Evolutionary conservation across 345 rosid species (phyloP), one percentile per base, ranked within the genome.

Genomic region (Atalantia buxifolia): DNA sequence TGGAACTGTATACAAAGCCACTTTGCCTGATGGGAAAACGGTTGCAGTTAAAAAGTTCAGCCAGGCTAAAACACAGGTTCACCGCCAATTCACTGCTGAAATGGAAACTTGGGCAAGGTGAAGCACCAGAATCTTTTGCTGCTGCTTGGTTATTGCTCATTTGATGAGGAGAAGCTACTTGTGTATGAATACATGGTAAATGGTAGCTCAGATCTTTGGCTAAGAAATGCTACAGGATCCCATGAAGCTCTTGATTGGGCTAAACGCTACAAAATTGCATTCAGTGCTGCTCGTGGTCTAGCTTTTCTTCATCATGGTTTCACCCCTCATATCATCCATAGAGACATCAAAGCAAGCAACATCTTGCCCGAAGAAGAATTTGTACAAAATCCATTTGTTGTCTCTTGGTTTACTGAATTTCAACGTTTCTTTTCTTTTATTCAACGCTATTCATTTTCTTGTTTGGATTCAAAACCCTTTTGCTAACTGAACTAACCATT

Each of bases 31-130:
- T 71, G 92, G 92, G 6, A 90, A 84, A 76, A 88, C 78, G 14
- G 98, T 96, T n/a, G 98, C 99, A 7, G 92, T 96, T 3, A 96
- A 96, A 91, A 94, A 96, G 89, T 87, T 96, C 63, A 96, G 92
- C 69, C 88, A 88, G 71, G 92, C 95, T 6, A 90, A 91, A 79
- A 88, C 95, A 6, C 98, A 96, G 66, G 99, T 98, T 8, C 82
- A 90, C 81, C 81, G 98, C 92, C 93, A 98, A 45, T 45, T 45
- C 18, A 12, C 18, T 45, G 0, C 50, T 12, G 50, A 45, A 45
- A 45, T 13, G 18, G 98, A 96, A 83, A 96, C 98, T 57, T 96
- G 72, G 99, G 98, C 42, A 94, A 96, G 87, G 97, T 96, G 42
- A 96, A 94, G 88, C 98, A 94, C 87, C 89, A 79, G 53, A 94